phyloP scores from a whole-genome alignment of 495 filamentous ascomycete species.

The Xylona heveae region DNA sequence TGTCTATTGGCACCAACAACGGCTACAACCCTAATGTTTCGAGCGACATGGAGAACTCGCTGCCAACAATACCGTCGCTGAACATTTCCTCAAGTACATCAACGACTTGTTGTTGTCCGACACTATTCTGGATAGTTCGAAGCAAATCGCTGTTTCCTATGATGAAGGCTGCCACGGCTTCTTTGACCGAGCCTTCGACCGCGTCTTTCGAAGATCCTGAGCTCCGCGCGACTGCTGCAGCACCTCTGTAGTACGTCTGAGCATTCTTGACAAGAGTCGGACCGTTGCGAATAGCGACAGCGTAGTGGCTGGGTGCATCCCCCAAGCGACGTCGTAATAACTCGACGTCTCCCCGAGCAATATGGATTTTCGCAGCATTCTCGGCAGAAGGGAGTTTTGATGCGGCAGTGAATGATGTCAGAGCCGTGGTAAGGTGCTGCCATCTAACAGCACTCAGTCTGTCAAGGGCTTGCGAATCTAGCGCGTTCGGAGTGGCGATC shows the following conservation, averaged over 20 bases:
- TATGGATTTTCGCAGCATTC: slow-evolving; percentile 34
- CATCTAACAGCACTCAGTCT: slow-evolving; percentile 18
- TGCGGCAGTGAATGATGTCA: slow-evolving; percentile 1
- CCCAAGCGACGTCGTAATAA: slow-evolving; percentile 34
- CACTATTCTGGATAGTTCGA: no score
- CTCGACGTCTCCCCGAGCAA: slow-evolving; percentile 40
- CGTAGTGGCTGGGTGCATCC: slow-evolving; percentile 21
- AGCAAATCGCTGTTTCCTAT: no score
- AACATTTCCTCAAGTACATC: no score
- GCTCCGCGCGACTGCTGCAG: slow-evolving; percentile 24
- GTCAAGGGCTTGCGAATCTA: slow-evolving; percentile 12
- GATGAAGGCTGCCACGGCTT: no score
- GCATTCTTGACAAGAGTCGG: slow-evolving; percentile 35
- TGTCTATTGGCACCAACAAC: no score
- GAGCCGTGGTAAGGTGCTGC: slow-evolving; percentile 22
- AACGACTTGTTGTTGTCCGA: no score
- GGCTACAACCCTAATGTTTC: no score
- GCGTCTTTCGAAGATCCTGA: no score
- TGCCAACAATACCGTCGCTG: no score
- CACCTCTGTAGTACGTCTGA: slow-evolving; percentile 41
- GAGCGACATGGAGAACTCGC: no score
- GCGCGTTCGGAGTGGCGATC: slow-evolving; percentile 7
- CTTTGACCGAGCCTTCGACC: no score
- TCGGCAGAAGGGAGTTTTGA: slow-evolving; percentile 19
- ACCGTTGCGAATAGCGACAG: slow-evolving; percentile 24